phyloP scores from a whole-genome alignment of 768 basidiomycete genomes.

The Termitomyces bulborhizus region DNA sequence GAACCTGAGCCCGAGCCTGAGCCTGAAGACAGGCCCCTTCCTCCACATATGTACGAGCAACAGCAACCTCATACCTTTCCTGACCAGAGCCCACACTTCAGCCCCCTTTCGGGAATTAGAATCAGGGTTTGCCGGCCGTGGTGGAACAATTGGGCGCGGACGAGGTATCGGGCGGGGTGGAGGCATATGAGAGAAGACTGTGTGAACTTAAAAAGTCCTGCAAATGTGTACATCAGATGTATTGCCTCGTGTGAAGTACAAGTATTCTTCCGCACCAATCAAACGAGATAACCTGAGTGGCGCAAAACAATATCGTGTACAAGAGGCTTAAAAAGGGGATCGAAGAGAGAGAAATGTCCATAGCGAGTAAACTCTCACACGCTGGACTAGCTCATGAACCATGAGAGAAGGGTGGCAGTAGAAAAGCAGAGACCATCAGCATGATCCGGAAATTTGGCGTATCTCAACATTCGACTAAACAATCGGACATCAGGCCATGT shows the following conservation, averaged over 20 bases:
- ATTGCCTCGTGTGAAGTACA: not conserved
- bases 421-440: too few relatives aligned
- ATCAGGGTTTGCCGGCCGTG: slow-evolving; percentile 58
- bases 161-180: not conserved
- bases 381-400: too few relatives aligned
- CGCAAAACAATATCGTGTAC: not conserved
- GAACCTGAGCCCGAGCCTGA: slow-evolving; percentile 24
- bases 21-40: slow-evolving; percentile 13
- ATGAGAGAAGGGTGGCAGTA: too few relatives aligned
- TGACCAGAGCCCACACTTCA: slow-evolving; percentile 24
- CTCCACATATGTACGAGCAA: slow-evolving; percentile 9
- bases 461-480: slow-evolving; percentile 7
- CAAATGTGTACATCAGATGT: too few relatives aligned
- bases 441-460: too few relatives aligned
- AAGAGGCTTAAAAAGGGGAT: too few relatives aligned
- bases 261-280: slow-evolving; percentile 3
- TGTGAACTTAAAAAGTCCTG: not conserved
- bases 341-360: too few relatives aligned
- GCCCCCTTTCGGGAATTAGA: slow-evolving; percentile 31
- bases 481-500: not conserved
- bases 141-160: slow-evolving; percentile 18
- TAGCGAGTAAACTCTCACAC: too few relatives aligned
- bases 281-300: not conserved
- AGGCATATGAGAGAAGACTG: not conserved
- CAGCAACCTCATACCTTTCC: slow-evolving; percentile 17